These are phyloP conservation scores for Aspergillus candidus DNA, from an alignment of 2,329 filamentous ascomycete species.

Conservation along the genomic window DNA sequence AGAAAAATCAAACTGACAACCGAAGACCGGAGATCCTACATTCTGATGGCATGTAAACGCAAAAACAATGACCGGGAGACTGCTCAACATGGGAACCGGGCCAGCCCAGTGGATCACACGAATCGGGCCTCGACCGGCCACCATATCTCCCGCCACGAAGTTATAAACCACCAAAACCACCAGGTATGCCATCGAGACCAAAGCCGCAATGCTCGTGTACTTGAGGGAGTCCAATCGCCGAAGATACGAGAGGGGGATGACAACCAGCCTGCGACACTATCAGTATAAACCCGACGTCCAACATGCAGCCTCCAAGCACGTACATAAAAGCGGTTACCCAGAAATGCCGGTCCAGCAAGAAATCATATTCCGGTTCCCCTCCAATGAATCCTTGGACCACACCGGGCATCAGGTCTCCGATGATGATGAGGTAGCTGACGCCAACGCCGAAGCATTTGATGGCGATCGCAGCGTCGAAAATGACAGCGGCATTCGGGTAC, in stretches of 20 bases:
- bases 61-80: conserved; percentile 92
- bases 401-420: conserved; percentile 95
- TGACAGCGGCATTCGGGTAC: conserved; percentile 88
- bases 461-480: conserved; percentile 93
- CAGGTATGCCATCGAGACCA: conserved; percentile 90
- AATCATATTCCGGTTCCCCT: conserved; percentile 57
- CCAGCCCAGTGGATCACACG: conserved; percentile 74
- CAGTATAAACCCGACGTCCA: conserved; percentile 7
- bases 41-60: conserved; percentile 99
- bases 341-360: conserved; percentile 83
- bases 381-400: conserved; percentile 76
- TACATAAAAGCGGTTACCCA: conserved; percentile 98
- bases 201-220: conserved; percentile 87
- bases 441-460: conserved; percentile 98
- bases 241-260: conserved; percentile 91
- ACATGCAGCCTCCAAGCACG: conserved; percentile 1
- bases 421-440: conserved; percentile 97
- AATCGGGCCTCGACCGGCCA: conserved; percentile 67
- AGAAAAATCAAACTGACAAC: not conserved
- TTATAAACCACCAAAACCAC: conserved; percentile 91
- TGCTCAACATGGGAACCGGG: conserved; percentile 70
- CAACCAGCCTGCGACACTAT: conserved; percentile 58
- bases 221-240: conserved; percentile 90
- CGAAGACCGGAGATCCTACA: conserved; percentile 45
- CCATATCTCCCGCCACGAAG: conserved; percentile 70